Evolutionary conservation across 768 basidiomycete species (phyloP).

Genomic region (Psilocybe subaeruginosa): DNA sequence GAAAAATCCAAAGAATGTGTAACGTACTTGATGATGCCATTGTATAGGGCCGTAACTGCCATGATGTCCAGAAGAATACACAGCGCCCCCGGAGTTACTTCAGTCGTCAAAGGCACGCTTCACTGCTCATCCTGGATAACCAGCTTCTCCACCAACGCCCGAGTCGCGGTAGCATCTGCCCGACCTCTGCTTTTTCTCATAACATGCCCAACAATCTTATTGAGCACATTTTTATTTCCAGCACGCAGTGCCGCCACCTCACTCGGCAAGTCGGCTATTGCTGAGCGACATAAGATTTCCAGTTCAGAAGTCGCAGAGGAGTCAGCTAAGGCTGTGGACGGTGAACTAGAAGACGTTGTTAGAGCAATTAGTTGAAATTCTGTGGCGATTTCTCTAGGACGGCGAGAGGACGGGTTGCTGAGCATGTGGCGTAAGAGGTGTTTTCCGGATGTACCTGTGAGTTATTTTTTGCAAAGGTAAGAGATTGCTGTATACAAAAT

Average conservation of each 20-base stretch:
- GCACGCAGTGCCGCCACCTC: conserved; percentile 66
- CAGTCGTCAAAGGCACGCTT: not conserved
- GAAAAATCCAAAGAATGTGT: not conserved
- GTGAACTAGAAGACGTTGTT: conserved; percentile 16
- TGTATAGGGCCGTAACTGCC: not conserved
- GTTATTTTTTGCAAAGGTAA: not conserved
- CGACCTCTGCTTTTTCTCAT: conserved; percentile 83
- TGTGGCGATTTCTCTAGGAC: conserved; percentile 45
- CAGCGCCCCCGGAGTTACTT: not conserved
- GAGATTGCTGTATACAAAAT: not conserved
- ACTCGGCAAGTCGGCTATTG: conserved; percentile 64
- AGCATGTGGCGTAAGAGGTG: conserved; percentile 75
- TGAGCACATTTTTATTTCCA: conserved; percentile 79
- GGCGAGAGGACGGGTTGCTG: conserved; percentile 39
- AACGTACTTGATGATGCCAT: not conserved
- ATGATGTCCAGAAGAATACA: not conserved
- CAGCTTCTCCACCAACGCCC: conserved; percentile 50
- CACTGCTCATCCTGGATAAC: conserved; percentile 25
- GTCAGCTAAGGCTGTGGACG: conserved; percentile 10
- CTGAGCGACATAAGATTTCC: conserved; percentile 58
- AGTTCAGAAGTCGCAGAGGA: conserved; percentile 36
- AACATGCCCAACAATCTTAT: conserved; percentile 82
- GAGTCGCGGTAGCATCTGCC: conserved; percentile 71
- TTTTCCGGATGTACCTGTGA: conserved; percentile 77
- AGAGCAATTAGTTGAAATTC: conserved; percentile 51